These are phyloP conservation scores for Dunaliella primolecta DNA, from an alignment of 139 green algal genomes.

Conservation along the genomic window DNA sequence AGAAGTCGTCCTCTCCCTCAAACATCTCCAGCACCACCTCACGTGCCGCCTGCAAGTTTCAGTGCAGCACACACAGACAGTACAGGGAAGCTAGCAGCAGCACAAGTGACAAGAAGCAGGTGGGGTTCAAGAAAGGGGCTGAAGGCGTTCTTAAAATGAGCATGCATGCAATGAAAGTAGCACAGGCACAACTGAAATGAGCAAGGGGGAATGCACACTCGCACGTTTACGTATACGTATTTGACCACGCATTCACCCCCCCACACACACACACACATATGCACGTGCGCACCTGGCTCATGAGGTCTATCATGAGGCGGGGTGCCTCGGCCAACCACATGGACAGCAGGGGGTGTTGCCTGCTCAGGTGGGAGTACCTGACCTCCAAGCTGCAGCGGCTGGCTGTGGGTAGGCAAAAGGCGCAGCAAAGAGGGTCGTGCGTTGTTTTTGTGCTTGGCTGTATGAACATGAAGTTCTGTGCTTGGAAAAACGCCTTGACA, in stretches of 20 bases:
- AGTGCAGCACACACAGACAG: not conserved
- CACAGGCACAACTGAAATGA: too few relatives aligned
- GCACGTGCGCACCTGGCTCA: conserved; percentile 43
- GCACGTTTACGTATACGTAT: conserved; percentile 15
- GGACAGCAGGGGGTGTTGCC: conserved; percentile 55
- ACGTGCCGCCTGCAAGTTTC: not conserved
- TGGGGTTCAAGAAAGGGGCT: not conserved
- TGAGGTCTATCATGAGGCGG: conserved; percentile 71
- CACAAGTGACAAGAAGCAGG: not conserved
- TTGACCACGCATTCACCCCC: not conserved
- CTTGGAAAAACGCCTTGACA: too few relatives aligned
- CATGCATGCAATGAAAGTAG: too few relatives aligned
- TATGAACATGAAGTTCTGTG: too few relatives aligned
- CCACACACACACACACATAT: not conserved
- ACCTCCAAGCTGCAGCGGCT: conserved; percentile 85
- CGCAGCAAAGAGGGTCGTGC: too few relatives aligned
- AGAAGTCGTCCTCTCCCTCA: conserved; percentile 16
- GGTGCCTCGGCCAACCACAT: conserved; percentile 85
- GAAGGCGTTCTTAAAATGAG: too few relatives aligned
- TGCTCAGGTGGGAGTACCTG: conserved; percentile 77
- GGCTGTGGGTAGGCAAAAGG: too few relatives aligned
- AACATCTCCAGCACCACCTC: conserved; percentile 60
- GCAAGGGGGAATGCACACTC: too few relatives aligned
- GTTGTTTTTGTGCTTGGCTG: too few relatives aligned
- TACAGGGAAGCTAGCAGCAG: not conserved